Evolutionary conservation across 306 rosid genomes (phyloP).

Genomic region (Casuarina cunninghamiana): DNA sequence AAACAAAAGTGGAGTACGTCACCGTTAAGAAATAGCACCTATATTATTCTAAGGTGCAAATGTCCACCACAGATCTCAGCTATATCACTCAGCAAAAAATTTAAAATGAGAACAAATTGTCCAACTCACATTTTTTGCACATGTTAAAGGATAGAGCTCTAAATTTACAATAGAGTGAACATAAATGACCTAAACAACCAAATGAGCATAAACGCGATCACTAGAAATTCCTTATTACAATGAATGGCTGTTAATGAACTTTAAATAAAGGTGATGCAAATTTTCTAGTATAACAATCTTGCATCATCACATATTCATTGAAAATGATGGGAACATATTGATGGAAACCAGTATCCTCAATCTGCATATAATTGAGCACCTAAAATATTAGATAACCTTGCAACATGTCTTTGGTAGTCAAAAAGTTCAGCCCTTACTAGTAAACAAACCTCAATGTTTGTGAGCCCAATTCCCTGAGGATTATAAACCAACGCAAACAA

Average conservation of each 20-base stretch:
- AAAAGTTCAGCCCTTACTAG: background rate
- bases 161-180: background rate
- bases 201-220: background rate
- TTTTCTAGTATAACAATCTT: background rate
- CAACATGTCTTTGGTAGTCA: background rate
- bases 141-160: background rate
- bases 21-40: background rate
- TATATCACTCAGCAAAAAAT: background rate
- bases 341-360: background rate
- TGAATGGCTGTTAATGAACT: background rate
- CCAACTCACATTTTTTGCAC: background rate
- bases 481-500: background rate
- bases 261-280: background rate
- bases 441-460: background rate
- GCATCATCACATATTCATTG: background rate
- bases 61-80: background rate
- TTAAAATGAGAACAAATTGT: too few species aligned
- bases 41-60: background rate
- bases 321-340: background rate
- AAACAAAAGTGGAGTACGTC: background rate
- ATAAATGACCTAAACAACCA: background rate
- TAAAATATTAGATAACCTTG: background rate
- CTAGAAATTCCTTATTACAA: background rate
- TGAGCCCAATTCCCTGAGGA: background rate
- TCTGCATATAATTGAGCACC: background rate